Base-by-base conservation (phyloP, 495 filamentous ascomycete genomes). In the Mycothermus thermophilus region DNA sequence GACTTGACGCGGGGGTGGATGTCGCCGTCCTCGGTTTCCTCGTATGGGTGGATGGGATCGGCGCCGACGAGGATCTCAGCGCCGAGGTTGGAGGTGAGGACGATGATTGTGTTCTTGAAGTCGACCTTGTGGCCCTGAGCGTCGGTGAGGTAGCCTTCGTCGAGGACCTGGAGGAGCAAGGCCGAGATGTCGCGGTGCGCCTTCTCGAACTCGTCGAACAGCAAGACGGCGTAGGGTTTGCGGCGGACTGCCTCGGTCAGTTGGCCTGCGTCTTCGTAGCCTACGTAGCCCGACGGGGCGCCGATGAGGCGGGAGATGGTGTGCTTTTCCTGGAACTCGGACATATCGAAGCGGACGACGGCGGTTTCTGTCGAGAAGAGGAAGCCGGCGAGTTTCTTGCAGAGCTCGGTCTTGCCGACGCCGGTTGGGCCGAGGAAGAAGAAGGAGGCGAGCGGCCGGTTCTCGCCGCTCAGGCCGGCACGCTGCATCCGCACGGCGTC, bases 161-260 rank as follows among this genome's bases (percentile, higher is more conserved):
- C 90, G 1, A 97, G 72, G 1, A 96, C 90, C 46, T 96, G 90
- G 1, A 97, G 72, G 4, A 97, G 72, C n/a, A 97, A 62, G 0
- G 87, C 77, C 2, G 84, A 90, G 41, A 96, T 95, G 51, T 97
- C 90, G 15, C 82, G 77, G 51, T 96, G 88, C 2, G 88, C 88
- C 52, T 97, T 95, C 54, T 96, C 88, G 50, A 94, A 97, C 47
- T 96, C 90, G 58, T 97, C 90, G 43, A 97, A 93, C 2, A 97
- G 65, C 1, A 97, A 63, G 4, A 97, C 82, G 1, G 90, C 90
- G 47, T 97, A 96, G 1, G 90, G 90, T 53, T 96, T 97, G 33
- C 90, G 73, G 30, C 90, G 71, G 2, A 97, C 85, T 13, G 90
- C 90, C 54, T 97, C 90, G 1, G 90, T 96, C 5, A 97, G 71